These are phyloP conservation scores for Talaromyces sp. DNA, from an alignment of 2,329 filamentous ascomycete genomes.

Conservation along the genomic window DNA sequence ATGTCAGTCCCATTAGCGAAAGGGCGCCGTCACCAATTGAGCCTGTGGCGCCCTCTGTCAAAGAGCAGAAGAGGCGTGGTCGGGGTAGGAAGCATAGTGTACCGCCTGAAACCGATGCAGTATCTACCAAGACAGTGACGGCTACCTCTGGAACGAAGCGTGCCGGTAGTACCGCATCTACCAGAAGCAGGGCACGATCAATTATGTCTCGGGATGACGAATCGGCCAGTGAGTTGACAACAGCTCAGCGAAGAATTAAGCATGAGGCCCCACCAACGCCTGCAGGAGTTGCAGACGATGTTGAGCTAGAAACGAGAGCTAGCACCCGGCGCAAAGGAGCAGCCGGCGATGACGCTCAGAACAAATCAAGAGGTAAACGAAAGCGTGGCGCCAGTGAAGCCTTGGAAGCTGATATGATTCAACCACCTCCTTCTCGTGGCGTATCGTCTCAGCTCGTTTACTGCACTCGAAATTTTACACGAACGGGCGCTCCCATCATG, in stretches of 20 bases:
- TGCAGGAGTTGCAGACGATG: constrained; percentile 30
- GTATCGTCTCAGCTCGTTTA: constrained; percentile 37
- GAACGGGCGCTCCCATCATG: constrained; percentile 68
- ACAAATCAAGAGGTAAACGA: constrained; percentile 35
- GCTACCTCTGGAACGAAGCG: constrained; percentile 27
- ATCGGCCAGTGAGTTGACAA: constrained; percentile 21
- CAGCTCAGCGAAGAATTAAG: constrained; percentile 28
- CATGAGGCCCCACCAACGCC: constrained; percentile 36
- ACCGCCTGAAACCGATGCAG: constrained; percentile 19
- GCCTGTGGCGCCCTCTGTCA: constrained; percentile 27
- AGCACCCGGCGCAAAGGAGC: constrained; percentile 29
- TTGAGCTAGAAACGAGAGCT: constrained; percentile 29
- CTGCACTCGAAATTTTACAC: constrained; percentile 51
- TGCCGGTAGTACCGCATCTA: constrained; percentile 34
- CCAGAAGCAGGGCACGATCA: constrained; percentile 36
- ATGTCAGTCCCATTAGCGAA: constrained; percentile 47
- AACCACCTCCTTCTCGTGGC: constrained; percentile 26
- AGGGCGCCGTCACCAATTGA: constrained; percentile 36
- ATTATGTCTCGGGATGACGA: constrained; percentile 35
- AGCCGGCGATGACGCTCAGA: constrained; percentile 25
- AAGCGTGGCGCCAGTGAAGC: constrained; percentile 39
- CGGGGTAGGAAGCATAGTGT: constrained; percentile 23
- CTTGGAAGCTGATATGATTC: constrained; percentile 28
- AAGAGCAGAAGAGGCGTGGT: constrained; percentile 23
- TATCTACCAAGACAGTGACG: constrained; percentile 25